A percentile compares a stretch with the other conserved stretches of the same genome.
These are phyloP conservation scores for Fagus sylvatica DNA, from an alignment of 306 rosid species.

Conservation along the genomic window DNA sequence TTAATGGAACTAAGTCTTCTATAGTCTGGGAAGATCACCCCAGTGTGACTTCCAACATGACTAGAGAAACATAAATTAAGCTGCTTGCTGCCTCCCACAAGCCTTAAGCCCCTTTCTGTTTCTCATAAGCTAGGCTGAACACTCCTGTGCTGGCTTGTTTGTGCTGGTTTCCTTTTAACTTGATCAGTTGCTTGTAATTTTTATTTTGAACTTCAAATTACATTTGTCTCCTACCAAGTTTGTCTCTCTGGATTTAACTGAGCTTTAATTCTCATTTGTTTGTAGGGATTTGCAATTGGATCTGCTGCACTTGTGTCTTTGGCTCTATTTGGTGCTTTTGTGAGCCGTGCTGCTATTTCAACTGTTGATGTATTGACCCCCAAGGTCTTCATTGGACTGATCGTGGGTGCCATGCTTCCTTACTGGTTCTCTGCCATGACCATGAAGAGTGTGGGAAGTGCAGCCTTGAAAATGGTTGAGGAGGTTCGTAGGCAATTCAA, in stretches of 20 bases:
- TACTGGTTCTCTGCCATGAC: conserved; percentile 94
- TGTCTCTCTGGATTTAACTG: conserved; percentile 1
- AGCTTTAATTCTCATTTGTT: not conserved
- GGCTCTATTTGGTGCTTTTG: conserved; percentile 81
- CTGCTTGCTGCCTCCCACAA: not conserved
- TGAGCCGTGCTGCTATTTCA: conserved; percentile 65
- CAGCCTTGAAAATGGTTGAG: conserved; percentile 85
- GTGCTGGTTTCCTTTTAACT: not conserved
- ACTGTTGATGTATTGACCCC: conserved; percentile 80
- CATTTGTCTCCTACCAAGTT: conserved; percentile 16
- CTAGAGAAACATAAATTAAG: not conserved
- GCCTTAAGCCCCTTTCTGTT: not conserved
- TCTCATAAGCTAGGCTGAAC: not conserved
- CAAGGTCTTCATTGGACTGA: conserved; percentile 78
- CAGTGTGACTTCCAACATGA: not conserved
- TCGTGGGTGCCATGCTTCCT: conserved; percentile 86
- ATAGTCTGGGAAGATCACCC: not conserved
- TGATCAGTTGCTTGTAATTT: conserved; percentile 40
- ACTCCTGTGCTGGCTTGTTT: not conserved
- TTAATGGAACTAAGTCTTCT: not conserved
- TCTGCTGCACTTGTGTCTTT: conserved; percentile 76
- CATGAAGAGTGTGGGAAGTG: conserved; percentile 91
- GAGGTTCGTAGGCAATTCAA: conserved; percentile 87
- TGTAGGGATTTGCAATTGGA: conserved; percentile 77
- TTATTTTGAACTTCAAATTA: not conserved